A percentile compares a stretch with the other conserved stretches of the same genome.
These are phyloP conservation scores for Marchantia paleacea DNA, from an alignment of 225 moss, liverwort and hornwort genomes.

Conservation along the genomic window DNA sequence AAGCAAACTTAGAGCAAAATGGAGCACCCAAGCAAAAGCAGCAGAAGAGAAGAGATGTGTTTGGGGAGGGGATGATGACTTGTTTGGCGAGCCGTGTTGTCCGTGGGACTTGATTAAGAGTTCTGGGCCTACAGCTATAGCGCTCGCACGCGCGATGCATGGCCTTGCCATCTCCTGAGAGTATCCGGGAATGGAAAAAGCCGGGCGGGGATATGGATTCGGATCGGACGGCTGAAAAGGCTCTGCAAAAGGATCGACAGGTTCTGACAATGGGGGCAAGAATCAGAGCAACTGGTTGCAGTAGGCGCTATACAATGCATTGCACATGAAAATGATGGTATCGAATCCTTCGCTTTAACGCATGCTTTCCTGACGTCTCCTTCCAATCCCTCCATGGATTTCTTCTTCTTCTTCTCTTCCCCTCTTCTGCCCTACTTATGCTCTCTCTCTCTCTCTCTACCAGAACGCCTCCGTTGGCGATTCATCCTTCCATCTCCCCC, in stretches of 20 bases:
- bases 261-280: neutral
- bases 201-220: neutral
- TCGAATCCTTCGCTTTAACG: constrained; percentile 2
- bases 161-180: neutral
- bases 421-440: neutral
- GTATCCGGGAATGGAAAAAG: neutral
- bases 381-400: neutral
- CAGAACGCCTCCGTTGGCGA: no score
- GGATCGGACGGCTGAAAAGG: neutral
- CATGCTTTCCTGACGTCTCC: neutral
- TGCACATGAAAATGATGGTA: constrained; percentile 4
- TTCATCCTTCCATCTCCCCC: no score
- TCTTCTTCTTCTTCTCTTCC: neutral
- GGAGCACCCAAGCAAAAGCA: neutral
- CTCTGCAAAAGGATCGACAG: neutral
- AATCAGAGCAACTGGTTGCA: neutral
- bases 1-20: neutral
- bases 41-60: neutral
- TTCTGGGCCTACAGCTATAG: constrained; percentile 2
- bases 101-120: constrained; percentile 5
- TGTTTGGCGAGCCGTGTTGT: neutral
- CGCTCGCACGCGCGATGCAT: constrained; percentile 3
- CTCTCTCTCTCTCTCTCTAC: no score
- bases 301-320: neutral
- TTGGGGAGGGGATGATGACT: neutral